These are phyloP conservation scores for Boletus patriciae DNA, from an alignment of 768 basidiomycete genomes.

Conservation along the genomic window DNA sequence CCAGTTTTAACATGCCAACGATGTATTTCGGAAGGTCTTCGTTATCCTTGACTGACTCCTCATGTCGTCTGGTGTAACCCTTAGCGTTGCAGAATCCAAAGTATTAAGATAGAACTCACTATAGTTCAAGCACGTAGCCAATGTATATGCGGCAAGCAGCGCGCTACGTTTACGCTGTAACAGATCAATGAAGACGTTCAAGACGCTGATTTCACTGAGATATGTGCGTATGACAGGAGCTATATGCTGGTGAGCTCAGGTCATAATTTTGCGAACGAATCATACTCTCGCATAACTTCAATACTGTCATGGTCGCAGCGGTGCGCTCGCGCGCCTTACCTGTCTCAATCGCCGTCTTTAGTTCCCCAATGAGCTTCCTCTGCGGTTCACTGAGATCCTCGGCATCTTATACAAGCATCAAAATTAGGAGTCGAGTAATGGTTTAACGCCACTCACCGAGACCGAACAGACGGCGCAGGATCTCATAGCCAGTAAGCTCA, in stretches of 20 bases:
- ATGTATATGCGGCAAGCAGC: slow-evolving; percentile 10
- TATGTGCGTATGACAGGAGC: not conserved
- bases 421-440: too few species aligned
- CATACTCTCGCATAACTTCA: slow-evolving; percentile 4
- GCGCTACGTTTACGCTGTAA: not conserved
- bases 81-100: not conserved
- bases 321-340: not conserved
- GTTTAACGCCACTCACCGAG: too few species aligned
- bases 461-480: too few species aligned
- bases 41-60: not conserved
- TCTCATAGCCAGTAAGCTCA: too few species aligned
- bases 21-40: not conserved
- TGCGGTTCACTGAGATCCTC: too few species aligned
- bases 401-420: too few species aligned
- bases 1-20: slow-evolving; percentile 8
- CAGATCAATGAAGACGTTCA: not conserved
- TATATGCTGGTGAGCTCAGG: not conserved
- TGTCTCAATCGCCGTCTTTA: not conserved
- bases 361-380: not conserved
- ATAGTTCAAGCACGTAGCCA: not conserved
- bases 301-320: slow-evolving; percentile 5
- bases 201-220: not conserved
- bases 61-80: not conserved
- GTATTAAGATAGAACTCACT: not conserved
- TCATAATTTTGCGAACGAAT: too few species aligned